A percentile compares a stretch with the other conserved stretches of the same genome.
Evolutionary conservation across 2,329 filamentous ascomycete species (phyloP).

Genomic region (Anthostomella pinea): DNA sequence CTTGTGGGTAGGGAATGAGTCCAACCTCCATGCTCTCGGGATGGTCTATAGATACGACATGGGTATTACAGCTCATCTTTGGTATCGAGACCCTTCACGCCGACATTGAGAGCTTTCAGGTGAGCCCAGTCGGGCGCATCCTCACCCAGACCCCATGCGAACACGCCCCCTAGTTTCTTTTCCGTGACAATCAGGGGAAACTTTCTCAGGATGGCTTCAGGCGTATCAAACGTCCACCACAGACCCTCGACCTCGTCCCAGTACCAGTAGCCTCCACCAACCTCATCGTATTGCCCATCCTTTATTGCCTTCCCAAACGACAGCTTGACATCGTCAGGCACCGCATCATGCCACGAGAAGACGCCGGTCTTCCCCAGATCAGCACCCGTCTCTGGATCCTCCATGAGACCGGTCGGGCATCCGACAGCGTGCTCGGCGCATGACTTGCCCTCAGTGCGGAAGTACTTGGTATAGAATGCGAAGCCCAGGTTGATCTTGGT

Average conservation of each 20-base stretch:
- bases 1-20: too few species aligned
- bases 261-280: constrained; percentile 31
- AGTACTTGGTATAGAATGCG: constrained; percentile 69
- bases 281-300: constrained; percentile 26
- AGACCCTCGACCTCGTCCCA: constrained; percentile 27
- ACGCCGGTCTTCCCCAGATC: constrained; percentile 49
- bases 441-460: constrained; percentile 48
- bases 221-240: constrained; percentile 35
- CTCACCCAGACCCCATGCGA: constrained; percentile 34
- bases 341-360: constrained; percentile 30
- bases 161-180: constrained; percentile 30
- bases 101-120: constrained; percentile 24
- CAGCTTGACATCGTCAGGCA: constrained; percentile 24
- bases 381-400: constrained; percentile 56
- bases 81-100: constrained; percentile 14
- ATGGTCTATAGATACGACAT: too few species aligned
- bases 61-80: constrained; percentile 27
- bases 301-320: constrained; percentile 26
- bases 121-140: constrained; percentile 30
- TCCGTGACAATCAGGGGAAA: constrained; percentile 27
- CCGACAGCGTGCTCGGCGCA: constrained; percentile 49
- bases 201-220: constrained; percentile 26
- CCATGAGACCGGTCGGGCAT: constrained; percentile 57
- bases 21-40: too few species aligned
- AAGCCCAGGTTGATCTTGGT: constrained; percentile 63